Evolutionary conservation across 1,139 yeast species (phyloP), one percentile per base, ranked within the genome.

Genomic region (Spencermartinsiella ligniputridi): DNA sequence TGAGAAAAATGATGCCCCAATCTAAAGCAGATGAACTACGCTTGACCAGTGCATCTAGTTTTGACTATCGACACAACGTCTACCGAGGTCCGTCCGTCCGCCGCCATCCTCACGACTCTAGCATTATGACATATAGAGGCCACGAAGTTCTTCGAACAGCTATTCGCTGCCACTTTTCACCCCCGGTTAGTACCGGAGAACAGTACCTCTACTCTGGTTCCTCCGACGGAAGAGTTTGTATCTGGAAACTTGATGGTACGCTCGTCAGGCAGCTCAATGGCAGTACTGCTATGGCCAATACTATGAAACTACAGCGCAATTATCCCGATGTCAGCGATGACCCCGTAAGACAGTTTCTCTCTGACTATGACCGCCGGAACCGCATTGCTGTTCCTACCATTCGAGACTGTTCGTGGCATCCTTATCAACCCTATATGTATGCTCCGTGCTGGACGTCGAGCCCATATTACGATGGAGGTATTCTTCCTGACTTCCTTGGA

Each of bases 121-220:
- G 62, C 42, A 51, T 63, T 12, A 59, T 58, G 62, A 60, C 66
- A 1, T 63, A 60, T 44, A 46, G 57, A 4, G 66, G 67, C 15
- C 68, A 63, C 40, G 44, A 53, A 11, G 66, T 62, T 17, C 48
- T 51, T n/a, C 46, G 52, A 27, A 62, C 66, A 3, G 52, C 61
- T 27, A 62, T 63, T 34, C 54, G 66, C n/a, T 60, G 64, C 41
- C 60, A 61, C 34, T 63, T 63, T 44, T 58, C 66, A 5, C 68
- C 67, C 1, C 42, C 49, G 2, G 49, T 40, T 12, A 47, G 57
- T 15, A 57, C 66, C 2, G 63, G 58, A 15, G 52, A 55, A 41
- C 64, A 60, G 35, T 63, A 58, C 41, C 50, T 63, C 20, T 63
- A 62, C 46, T 59, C 66, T 3, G 68, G 68, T 1, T 60, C 65